Evolutionary conservation across 805 yeast genomes (phyloP).

Genomic region (Candida peoriensis): DNA sequence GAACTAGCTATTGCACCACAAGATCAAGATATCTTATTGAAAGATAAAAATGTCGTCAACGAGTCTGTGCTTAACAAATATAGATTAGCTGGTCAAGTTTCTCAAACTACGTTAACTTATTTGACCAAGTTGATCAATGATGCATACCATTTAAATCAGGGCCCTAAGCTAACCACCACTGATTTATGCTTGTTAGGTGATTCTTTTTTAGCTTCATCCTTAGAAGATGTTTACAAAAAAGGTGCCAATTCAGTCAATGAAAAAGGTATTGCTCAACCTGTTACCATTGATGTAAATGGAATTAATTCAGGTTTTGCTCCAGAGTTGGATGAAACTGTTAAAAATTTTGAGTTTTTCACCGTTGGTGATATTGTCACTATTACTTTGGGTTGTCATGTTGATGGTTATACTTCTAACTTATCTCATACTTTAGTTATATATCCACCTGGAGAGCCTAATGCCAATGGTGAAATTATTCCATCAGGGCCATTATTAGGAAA

Average conservation of each 20-base stretch:
- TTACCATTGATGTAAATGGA: constrained; percentile 79
- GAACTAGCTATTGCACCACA: constrained; percentile 72
- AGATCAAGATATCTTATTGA: constrained; percentile 67
- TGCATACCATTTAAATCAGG: constrained; percentile 57
- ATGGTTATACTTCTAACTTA: constrained; percentile 85
- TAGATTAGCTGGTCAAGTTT: constrained; percentile 81
- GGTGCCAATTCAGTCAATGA: constrained; percentile 57
- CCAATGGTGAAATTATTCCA: constrained; percentile 37
- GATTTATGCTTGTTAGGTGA: constrained; percentile 85
- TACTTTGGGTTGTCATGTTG: constrained; percentile 85
- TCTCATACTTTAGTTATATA: constrained; percentile 85
- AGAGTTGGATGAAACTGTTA: constrained; percentile 60
- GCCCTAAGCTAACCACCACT: constrained; percentile 37
- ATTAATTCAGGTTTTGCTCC: constrained; percentile 80
- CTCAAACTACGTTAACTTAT: constrained; percentile 76
- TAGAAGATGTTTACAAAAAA: constrained; percentile 53
- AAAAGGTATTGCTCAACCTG: constrained; percentile 93
- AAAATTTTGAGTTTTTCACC: constrained; percentile 35
- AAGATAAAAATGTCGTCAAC: constrained; percentile 64
- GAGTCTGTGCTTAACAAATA: constrained; percentile 70
- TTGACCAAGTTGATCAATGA: constrained; percentile 63
- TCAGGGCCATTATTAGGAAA: constrained; percentile 78
- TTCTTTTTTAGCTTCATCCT: constrained; percentile 57
- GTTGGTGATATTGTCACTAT: constrained; percentile 87
- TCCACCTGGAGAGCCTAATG: constrained; percentile 50